phyloP scores from a whole-genome alignment of 305 asterid species.

The Fraxinus paxiana region DNA sequence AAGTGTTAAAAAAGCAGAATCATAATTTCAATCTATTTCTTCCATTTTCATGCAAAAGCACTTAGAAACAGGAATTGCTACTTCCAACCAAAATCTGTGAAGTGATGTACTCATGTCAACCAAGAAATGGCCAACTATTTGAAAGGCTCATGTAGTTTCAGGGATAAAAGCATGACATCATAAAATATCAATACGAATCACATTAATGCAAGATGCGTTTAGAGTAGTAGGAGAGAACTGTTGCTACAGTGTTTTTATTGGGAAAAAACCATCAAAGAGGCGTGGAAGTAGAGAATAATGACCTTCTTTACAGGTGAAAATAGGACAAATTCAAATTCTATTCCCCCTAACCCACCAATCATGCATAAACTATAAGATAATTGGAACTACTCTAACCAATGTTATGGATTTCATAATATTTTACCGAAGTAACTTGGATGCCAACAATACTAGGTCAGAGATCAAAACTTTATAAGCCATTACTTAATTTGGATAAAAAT shows the following conservation, averaged over 20 bases:
- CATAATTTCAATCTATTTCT: slow-evolving; percentile 14
- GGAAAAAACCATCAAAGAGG: background rate
- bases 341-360: background rate
- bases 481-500: background rate
- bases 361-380: background rate
- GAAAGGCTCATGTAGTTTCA: background rate
- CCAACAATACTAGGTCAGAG: background rate
- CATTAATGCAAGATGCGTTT: background rate
- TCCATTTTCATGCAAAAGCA: slow-evolving; percentile 1
- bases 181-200: background rate
- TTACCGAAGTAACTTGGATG: background rate
- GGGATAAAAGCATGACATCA: background rate
- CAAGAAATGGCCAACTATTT: background rate
- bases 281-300: background rate
- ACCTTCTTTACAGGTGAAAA: background rate
- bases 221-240: background rate
- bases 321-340: background rate
- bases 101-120: background rate
- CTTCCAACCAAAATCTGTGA: slow-evolving; percentile 1
- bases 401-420: background rate
- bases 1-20: slow-evolving; percentile 22
- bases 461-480: background rate
- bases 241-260: background rate
- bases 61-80: background rate
- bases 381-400: background rate